Percentiles rank a stretch among this genome's conserved stretches.
Evolutionary conservation across 306 rosid genomes (phyloP).

Genomic region (Arachis hypogaea): DNA sequence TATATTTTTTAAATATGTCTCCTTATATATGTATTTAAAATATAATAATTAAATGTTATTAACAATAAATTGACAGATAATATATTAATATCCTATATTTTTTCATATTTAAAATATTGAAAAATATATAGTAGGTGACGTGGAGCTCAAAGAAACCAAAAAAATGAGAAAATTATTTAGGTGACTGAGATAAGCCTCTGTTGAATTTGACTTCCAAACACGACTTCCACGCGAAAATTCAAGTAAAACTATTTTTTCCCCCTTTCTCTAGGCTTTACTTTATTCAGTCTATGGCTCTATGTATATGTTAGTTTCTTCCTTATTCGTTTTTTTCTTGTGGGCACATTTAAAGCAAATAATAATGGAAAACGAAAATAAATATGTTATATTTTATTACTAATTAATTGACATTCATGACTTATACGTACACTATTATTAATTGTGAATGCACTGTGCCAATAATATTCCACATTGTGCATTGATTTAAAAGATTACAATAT

Average conservation of each 20-base stretch:
- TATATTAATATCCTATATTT: too few species aligned
- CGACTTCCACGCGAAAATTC: conserved; percentile 18
- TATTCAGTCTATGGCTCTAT: too few species aligned
- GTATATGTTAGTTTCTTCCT: not conserved
- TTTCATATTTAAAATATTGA: too few species aligned
- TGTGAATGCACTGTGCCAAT: too few species aligned
- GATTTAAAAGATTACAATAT: too few species aligned
- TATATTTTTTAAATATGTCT: too few species aligned
- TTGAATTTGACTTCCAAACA: not conserved
- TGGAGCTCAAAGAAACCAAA: not conserved
- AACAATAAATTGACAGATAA: too few species aligned
- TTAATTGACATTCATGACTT: too few species aligned
- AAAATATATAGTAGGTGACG: not conserved
- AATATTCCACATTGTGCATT: too few species aligned
- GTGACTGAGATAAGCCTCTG: not conserved
- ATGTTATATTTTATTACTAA: not conserved
- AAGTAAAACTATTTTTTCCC: not conserved
- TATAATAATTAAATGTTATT: too few species aligned
- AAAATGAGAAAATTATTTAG: not conserved
- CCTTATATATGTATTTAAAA: too few species aligned
- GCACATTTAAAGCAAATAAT: not conserved
- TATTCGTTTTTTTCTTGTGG: not conserved
- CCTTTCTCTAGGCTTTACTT: not conserved
- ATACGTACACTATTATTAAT: too few species aligned
- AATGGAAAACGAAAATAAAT: not conserved